Evolutionary conservation across 1,139 yeast genomes (phyloP), one percentile per base, ranked within the genome.

Genomic region (Debaryomyces robertsiae): DNA sequence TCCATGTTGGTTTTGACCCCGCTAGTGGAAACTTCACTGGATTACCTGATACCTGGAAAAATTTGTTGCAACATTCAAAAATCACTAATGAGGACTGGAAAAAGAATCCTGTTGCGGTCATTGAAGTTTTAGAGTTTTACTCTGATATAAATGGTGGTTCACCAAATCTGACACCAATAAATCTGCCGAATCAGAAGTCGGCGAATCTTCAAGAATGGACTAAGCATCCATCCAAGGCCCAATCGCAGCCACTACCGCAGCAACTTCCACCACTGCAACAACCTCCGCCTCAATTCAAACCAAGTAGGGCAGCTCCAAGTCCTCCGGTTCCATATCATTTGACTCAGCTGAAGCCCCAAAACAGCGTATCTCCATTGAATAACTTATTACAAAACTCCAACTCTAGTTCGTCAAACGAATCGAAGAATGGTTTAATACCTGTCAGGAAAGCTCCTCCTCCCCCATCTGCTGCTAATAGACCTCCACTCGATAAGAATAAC

Each of bases 121-220:
- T 93, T 50, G 97, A 93, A 57, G 98, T 91, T 1, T 78, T 94
- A 57, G 95, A 89, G 53, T 93, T 94, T 59, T 89, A 88, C 59
- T 74, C 73, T 10, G 77, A 74, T 45, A 72, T 71, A 45, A 68
- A 67, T 48, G 69, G 69, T 37, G 66, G 65, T n/a, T 57, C 66
- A 5, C 55, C 60, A 27, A 52, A 55, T 2, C 54, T 54, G 33
- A 67, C 74, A 15, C 74, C 75, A 2, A 41, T 54, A 6, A 52
- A 46, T 29, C 58, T 58, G 34, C 65, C 67, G 18, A 41, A 41
- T 30, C 40, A 48, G 36, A 43, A 45, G 28, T 33, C 45, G 19
- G 44, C 43, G 6, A 58, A 53, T 41, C 48, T 69, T 32, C 70
- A 63, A 38, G 74, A 70, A 46, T 71, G 75, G 75, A 67, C 73